A percentile compares a stretch with the other conserved stretches of the same genome.
These are phyloP conservation scores for Vitis hybrid DNA, from an alignment of 177 flowering plant species.

Conservation along the genomic window DNA sequence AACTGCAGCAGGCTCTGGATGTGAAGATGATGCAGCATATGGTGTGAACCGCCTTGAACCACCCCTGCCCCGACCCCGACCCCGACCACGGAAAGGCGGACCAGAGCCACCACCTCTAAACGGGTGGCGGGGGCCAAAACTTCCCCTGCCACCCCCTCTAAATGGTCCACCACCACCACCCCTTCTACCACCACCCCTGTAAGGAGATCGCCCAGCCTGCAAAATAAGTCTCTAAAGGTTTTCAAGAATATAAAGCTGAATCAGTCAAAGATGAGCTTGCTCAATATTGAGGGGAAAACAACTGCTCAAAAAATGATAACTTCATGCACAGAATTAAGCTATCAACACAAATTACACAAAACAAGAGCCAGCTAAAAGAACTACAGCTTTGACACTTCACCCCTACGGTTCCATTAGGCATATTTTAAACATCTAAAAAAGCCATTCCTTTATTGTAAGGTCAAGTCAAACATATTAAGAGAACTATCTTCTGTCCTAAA, in stretches of 20 bases:
- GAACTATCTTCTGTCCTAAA: too few relatives aligned
- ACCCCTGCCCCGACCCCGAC: conserved; percentile 42
- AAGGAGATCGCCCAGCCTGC: conserved; percentile 42
- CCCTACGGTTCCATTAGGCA: too few relatives aligned
- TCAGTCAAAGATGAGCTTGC: background rate
- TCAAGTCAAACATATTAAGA: too few relatives aligned
- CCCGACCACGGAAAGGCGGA: conserved; percentile 27
- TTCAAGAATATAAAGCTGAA: background rate
- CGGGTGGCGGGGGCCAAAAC: conserved; percentile 12
- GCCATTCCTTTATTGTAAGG: too few relatives aligned
- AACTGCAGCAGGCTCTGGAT: conserved; percentile 8
- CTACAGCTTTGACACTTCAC: background rate
- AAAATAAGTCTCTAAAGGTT: conserved; percentile 12
- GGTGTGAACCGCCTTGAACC: conserved; percentile 25
- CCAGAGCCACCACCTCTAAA: conserved; percentile 33
- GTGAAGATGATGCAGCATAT: conserved; percentile 12
- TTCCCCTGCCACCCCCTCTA: conserved; percentile 14
- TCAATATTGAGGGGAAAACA: background rate
- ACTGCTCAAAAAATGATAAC: background rate
- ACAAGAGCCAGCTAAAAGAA: background rate
- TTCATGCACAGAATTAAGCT: background rate
- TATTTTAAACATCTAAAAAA: too few relatives aligned
- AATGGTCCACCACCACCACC: conserved; percentile 27
- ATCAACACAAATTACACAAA: background rate
- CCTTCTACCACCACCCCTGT: conserved; percentile 48